These are phyloP conservation scores for Hirschioporus abietinus DNA, from an alignment of 768 basidiomycete species.

Conservation along the genomic window DNA sequence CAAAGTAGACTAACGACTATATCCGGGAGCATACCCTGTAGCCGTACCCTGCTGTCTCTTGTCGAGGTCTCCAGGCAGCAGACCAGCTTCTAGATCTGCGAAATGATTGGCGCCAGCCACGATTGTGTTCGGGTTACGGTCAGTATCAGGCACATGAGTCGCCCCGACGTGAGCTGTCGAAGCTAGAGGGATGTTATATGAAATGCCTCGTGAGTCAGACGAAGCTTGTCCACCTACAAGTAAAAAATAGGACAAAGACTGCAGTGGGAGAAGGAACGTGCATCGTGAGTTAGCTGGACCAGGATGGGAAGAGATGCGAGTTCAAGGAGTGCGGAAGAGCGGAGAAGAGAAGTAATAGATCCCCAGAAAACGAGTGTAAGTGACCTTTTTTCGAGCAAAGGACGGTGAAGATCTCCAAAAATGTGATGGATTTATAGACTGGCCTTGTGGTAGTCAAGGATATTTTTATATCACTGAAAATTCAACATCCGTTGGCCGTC, in stretches of 20 bases:
- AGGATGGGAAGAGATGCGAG: background rate
- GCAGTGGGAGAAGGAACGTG: background rate
- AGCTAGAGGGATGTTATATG: background rate
- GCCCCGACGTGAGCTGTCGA: background rate
- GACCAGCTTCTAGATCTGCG: background rate
- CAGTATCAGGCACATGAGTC: background rate
- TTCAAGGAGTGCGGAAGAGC: background rate
- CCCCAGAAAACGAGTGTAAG: background rate
- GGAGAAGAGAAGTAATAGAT: background rate
- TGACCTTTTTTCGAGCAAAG: background rate
- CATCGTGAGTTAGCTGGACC: background rate
- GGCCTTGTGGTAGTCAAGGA: background rate
- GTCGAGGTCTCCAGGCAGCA: background rate
- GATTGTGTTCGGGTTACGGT: background rate
- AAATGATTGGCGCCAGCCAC: background rate
- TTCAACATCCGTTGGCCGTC: background rate
- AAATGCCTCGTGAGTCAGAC: background rate
- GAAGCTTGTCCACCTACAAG: background rate
- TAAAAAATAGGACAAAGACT: background rate
- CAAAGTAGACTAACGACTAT: background rate
- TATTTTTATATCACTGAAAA: background rate
- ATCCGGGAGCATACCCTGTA: background rate
- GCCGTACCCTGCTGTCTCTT: background rate
- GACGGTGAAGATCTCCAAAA: background rate
- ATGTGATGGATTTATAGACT: background rate